Evolutionary conservation across 441 rosid genomes (phyloP), one percentile per base, ranked within the genome.

Genomic region (Bocquillonia castaneifolia): DNA sequence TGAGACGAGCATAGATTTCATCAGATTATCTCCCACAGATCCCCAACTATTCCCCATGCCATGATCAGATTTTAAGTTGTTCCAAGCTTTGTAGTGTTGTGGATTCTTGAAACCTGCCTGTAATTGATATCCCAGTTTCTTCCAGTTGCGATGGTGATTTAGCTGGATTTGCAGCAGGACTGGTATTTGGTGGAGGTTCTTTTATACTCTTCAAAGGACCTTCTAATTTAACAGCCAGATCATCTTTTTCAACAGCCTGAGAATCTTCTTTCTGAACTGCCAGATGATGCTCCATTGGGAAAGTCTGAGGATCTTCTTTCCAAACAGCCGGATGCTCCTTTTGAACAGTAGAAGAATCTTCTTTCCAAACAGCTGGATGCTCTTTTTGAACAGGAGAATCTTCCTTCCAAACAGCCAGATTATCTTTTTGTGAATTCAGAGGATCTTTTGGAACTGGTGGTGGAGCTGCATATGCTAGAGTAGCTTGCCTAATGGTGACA

Each of bases 401-500:
- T 54, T 71, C 76, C 61, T 59, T 78, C 4, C 20, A 31, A 47
- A 40, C 60, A 42, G 64, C 40, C 13, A 63, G 31, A 52, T 26
- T 56, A 70, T 67, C 81, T 63, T 76, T 79, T 39, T 66, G 67
- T 68, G 72, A 59, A 17, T 68, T 66, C 28, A 64, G 31, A 63
- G 67, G 67, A 68, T 82, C 85, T 74, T 67, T 80, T 18, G 50
- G 80, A 66, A 63, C 81, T 28, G 77, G 65, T n/a, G 83, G 76
- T 29, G 88, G 74, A 67, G 87, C 79, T 29, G 90, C 84, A 80
- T 76, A 87, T 18, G 85, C 96, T 0, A 90, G 96, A 40, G 87
- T 83, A 0, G 77, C 82, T 56, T 85, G 96, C 83, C 97, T 83
- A 63, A 93, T 79, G 13, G 89, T 84, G 68, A 93, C 96, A 28